phyloP scores from a whole-genome alignment of 192 early-diverging fungal genomes.

The Paraglomus brasilianum region DNA sequence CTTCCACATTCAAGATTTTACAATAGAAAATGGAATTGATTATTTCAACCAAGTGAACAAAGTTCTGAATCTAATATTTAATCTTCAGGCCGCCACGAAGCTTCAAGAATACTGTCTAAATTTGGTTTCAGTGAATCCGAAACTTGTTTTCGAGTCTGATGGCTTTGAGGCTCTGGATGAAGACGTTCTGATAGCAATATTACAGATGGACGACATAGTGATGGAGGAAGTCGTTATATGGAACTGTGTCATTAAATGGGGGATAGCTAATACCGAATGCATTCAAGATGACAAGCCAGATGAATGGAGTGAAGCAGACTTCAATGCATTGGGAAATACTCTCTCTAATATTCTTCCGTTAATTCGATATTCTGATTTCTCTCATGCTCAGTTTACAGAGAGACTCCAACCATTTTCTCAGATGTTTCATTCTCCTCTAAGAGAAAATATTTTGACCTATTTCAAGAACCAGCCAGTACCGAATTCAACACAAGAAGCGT shows the following conservation, averaged over 20 bases:
- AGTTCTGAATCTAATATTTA: background rate
- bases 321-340: background rate
- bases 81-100: background rate
- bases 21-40: background rate
- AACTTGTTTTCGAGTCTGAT: constrained; percentile 1
- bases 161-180: background rate
- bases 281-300: background rate
- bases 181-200: background rate
- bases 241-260: constrained; percentile 17
- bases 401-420: background rate
- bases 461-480: background rate
- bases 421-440: background rate
- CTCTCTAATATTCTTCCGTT: background rate
- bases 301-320: background rate
- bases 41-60: too few relatives aligned
- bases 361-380: constrained; percentile 3
- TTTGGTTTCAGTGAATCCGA: background rate
- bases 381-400: background rate
- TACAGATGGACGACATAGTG: background rate
- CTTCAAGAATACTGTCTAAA: background rate
- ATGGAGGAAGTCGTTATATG: constrained; percentile 15
- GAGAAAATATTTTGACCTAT: background rate
- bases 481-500: background rate
- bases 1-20: background rate
- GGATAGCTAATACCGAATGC: background rate